Evolutionary conservation across 352 stramenopile species (phyloP).

Genomic region (Lagenidium giganteum): DNA sequence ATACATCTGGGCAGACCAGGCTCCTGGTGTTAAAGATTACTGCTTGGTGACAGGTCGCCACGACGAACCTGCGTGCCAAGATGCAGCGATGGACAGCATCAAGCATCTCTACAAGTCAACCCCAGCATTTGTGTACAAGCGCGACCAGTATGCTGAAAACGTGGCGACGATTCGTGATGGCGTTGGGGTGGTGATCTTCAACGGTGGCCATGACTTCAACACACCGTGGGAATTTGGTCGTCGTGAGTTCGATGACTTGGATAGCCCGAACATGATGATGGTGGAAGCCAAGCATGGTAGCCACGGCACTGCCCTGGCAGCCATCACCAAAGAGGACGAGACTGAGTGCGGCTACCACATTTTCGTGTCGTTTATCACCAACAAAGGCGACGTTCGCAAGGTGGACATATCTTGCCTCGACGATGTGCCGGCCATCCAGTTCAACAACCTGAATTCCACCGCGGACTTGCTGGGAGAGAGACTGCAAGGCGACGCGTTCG

Average conservation of each 20-base stretch:
- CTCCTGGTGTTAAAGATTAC: too few relatives aligned
- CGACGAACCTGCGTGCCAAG: too few relatives aligned
- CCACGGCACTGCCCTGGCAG: conserved; percentile 25
- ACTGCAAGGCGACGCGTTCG: too few relatives aligned
- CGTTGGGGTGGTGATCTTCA: conserved; percentile 35
- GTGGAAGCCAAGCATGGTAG: conserved; percentile 36
- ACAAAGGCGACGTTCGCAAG: conserved; percentile 15
- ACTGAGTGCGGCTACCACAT: conserved; percentile 26
- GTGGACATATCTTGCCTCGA: conserved; percentile 34
- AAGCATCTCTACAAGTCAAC: too few relatives aligned
- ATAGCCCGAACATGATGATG: conserved; percentile 27
- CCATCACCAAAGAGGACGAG: conserved; percentile 21
- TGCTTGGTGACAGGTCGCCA: too few relatives aligned
- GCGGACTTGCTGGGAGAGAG: too few relatives aligned
- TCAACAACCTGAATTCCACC: too few relatives aligned
- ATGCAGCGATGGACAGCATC: too few relatives aligned
- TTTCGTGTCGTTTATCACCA: conserved; percentile 25
- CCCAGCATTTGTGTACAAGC: too few relatives aligned
- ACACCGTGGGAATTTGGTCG: conserved; percentile 32
- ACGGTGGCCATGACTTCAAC: conserved; percentile 33
- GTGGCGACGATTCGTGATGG: conserved; percentile 23
- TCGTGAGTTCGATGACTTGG: conserved; percentile 19
- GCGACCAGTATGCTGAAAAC: conserved; percentile 28
- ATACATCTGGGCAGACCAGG: too few relatives aligned
- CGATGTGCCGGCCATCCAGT: conserved; percentile 19